Evolutionary conservation across 768 basidiomycete species (phyloP).

Genomic region (Paxillus involutus): DNA sequence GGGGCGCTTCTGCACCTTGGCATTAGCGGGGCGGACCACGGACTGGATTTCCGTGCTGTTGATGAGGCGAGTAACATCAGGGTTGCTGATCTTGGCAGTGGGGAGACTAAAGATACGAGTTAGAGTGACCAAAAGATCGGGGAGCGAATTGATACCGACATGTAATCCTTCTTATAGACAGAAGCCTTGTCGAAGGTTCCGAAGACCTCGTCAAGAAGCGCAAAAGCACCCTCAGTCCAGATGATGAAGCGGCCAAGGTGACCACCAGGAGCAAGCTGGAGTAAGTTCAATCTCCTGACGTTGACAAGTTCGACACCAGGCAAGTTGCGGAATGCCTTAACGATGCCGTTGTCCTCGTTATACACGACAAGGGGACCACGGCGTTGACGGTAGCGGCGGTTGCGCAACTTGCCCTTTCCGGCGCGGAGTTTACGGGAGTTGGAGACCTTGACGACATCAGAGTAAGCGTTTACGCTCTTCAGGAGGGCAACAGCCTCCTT

Average conservation of each 20-base stretch:
- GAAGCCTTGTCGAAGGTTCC: constrained; percentile 93
- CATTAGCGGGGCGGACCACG: constrained; percentile 86
- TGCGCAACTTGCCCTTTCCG: constrained; percentile 96
- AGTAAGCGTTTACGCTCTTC: constrained; percentile 85
- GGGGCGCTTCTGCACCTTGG: constrained; percentile 85
- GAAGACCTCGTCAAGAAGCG: constrained; percentile 90
- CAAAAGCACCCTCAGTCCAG: constrained; percentile 97
- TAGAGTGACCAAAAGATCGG: not conserved
- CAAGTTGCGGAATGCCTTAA: constrained; percentile 98
- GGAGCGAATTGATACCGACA: constrained; percentile 44
- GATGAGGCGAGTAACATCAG: constrained; percentile 96
- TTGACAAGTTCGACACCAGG: constrained; percentile 98
- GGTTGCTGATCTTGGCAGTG: constrained; percentile 93
- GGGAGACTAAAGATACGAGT: constrained; percentile 61
- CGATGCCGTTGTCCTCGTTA: constrained; percentile 95
- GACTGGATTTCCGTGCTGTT: constrained; percentile 99
- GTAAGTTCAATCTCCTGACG: constrained; percentile 91
- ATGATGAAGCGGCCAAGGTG: constrained; percentile 99
- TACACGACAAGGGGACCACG: constrained; percentile 97
- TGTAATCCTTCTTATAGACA: constrained; percentile 83
- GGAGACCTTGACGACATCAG: constrained; percentile 94
- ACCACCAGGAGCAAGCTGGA: constrained; percentile 99
- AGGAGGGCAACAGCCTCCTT: constrained; percentile 95
- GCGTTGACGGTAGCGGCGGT: constrained; percentile 94
- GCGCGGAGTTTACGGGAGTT: constrained; percentile 96